Evolutionary conservation across 2,329 filamentous ascomycete genomes (phyloP).

Genomic region (Parascedosporium putredinis): DNA sequence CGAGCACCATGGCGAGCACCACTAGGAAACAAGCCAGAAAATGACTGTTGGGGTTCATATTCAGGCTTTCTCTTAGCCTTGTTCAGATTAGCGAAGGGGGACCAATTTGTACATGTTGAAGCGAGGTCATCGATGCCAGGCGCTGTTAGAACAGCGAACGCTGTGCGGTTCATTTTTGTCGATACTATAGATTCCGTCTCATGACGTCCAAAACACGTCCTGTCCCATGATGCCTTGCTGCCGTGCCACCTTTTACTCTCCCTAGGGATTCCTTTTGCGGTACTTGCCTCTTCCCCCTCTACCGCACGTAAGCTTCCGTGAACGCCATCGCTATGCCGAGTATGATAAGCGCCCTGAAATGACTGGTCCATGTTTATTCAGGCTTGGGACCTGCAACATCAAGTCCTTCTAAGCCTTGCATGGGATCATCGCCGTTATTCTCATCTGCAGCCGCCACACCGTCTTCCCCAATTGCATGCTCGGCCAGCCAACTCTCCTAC

Average conservation of each 20-base stretch:
- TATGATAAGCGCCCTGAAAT: conserved; percentile 18
- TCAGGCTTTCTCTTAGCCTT: conserved; percentile 2
- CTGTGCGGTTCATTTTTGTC: conserved; percentile 1
- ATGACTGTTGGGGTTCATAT: not conserved
- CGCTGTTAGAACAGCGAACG: not conserved
- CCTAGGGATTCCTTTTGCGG: not conserved
- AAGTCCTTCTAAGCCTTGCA: conserved; percentile 88
- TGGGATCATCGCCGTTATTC: conserved; percentile 64
- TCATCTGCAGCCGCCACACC: conserved; percentile 12
- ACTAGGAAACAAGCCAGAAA: conserved; percentile 17
- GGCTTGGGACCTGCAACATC: conserved; percentile 89
- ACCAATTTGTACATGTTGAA: conserved; percentile 6
- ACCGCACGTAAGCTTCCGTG: conserved; percentile 10
- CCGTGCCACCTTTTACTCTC: not conserved
- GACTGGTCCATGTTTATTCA: conserved; percentile 36
- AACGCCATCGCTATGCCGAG: conserved; percentile 38
- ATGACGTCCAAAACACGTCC: not conserved
- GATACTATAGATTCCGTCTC: conserved; percentile 3
- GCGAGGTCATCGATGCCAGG: not conserved
- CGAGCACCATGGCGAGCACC: conserved; percentile 22
- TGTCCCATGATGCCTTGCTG: not conserved
- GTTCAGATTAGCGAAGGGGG: conserved; percentile 5
- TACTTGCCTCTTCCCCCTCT: not conserved
- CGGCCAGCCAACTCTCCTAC: conserved; percentile 87
- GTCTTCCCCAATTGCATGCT: conserved; percentile 79